phyloP scores from a whole-genome alignment of 75 land plant species.

The Chamaecyparis obtusa region DNA sequence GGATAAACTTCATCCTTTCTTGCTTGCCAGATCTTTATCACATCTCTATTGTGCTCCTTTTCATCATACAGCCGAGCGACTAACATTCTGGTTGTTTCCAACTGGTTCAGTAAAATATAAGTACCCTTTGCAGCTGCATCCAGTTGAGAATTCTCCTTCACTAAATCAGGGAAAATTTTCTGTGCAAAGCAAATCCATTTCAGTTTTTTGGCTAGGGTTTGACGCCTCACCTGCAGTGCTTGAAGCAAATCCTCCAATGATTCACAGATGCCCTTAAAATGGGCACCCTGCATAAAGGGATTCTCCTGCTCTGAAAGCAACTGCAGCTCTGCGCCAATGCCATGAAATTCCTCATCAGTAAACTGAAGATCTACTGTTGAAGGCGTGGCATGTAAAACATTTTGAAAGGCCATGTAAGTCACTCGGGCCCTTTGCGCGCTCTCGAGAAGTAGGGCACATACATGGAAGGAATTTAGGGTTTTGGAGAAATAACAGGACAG shows the following conservation, averaged over 20 bases:
- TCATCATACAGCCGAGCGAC: slow-evolving; percentile 46
- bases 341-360: too few species aligned
- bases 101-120: slow-evolving; percentile 36
- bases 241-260: not conserved
- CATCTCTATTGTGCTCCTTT: slow-evolving; percentile 27
- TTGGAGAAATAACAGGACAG: slow-evolving; percentile 32
- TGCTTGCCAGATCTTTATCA: slow-evolving; percentile 24
- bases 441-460: slow-evolving; percentile 36
- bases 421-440: slow-evolving; percentile 24
- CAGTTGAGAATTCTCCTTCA: slow-evolving; percentile 21
- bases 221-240: not conserved
- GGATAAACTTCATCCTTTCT: slow-evolving; percentile 18
- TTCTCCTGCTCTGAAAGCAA: not conserved
- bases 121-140: slow-evolving; percentile 50
- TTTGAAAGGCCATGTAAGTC: slow-evolving; percentile 14
- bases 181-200: not conserved
- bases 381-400: too few species aligned
- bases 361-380: too few species aligned
- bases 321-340: too few species aligned
- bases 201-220: not conserved
- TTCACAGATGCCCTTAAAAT: not conserved
- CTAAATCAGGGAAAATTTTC: not conserved
- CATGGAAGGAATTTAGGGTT: slow-evolving; percentile 33
- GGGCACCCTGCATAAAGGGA: not conserved
- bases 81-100: slow-evolving; percentile 53